These are phyloP conservation scores for Quercus suber DNA, from an alignment of 306 rosid species.

Conservation along the genomic window DNA sequence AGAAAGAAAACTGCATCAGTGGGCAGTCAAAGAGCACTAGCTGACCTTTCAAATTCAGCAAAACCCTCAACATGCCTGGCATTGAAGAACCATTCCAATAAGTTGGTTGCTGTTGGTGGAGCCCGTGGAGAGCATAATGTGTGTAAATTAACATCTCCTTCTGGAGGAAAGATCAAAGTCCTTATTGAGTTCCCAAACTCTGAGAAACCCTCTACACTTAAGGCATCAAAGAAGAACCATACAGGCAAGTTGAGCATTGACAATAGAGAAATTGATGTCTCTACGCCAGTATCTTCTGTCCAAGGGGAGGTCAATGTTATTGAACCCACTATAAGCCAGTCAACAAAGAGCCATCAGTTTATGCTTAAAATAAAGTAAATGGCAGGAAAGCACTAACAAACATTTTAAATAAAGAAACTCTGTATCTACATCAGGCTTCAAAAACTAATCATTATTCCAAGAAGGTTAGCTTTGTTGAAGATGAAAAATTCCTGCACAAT, in stretches of 20 bases:
- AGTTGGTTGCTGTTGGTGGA: background rate
- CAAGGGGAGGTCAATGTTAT: background rate
- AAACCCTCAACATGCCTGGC: background rate
- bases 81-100: background rate
- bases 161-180: background rate
- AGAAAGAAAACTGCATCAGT: background rate
- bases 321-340: background rate
- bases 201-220: background rate
- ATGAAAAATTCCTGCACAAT: background rate
- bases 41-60: background rate
- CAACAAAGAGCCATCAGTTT: background rate
- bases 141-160: background rate
- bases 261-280: background rate
- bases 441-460: background rate
- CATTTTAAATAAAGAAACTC: background rate
- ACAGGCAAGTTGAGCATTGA: background rate
- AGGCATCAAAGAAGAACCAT: background rate
- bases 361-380: background rate
- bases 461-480: background rate
- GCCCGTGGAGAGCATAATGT: background rate
- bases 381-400: background rate
- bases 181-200: background rate
- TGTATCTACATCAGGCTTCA: background rate
- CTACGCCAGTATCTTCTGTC: no score
- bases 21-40: background rate